Conservation (phyloP, 2,329 filamentous ascomycete species). For the Microcyclospora tardicrescens region DNA sequence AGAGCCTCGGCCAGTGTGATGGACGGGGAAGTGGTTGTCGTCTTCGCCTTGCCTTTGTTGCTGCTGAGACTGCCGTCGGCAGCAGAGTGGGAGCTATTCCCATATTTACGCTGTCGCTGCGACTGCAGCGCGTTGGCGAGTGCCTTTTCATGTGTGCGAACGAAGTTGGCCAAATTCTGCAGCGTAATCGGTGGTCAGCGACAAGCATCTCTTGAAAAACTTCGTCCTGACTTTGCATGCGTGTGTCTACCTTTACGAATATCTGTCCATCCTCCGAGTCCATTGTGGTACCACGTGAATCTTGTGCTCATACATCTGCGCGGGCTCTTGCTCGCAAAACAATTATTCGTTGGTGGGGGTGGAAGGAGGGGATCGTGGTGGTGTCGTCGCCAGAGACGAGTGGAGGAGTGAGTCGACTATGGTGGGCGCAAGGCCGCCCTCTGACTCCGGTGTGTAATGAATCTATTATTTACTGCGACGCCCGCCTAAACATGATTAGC, state of each 20-base stretch:
- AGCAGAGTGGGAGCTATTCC: constrained; percentile 16
- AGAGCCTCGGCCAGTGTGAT: constrained; percentile 68
- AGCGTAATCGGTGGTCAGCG: constrained; percentile 1
- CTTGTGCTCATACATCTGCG: constrained; percentile 12
- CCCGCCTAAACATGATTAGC: too few species aligned
- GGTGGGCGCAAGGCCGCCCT: too few species aligned
- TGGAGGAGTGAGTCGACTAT: neutral
- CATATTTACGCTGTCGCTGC: constrained; percentile 61
- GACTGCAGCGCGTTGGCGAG: constrained; percentile 90
- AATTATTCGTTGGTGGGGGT: neutral
- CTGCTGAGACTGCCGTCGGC: constrained; percentile 38
- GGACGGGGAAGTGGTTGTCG: constrained; percentile 58
- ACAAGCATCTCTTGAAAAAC: neutral
- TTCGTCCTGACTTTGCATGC: neutral
- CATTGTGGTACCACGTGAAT: constrained; percentile 38
- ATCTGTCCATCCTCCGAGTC: constrained; percentile 80
- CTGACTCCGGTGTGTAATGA: too few species aligned
- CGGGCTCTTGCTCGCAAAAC: neutral
- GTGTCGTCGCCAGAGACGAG: neutral
- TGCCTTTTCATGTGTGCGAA: constrained; percentile 93
- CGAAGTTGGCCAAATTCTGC: constrained; percentile 88
- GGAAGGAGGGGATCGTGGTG: neutral
- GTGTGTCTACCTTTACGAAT: constrained; percentile 62
- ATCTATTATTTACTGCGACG: too few species aligned
- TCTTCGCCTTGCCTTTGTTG: constrained; percentile 6